Evolutionary conservation across 768 basidiomycete species (phyloP), one percentile per base, ranked within the genome.

Genomic region (Suillus decipiens): DNA sequence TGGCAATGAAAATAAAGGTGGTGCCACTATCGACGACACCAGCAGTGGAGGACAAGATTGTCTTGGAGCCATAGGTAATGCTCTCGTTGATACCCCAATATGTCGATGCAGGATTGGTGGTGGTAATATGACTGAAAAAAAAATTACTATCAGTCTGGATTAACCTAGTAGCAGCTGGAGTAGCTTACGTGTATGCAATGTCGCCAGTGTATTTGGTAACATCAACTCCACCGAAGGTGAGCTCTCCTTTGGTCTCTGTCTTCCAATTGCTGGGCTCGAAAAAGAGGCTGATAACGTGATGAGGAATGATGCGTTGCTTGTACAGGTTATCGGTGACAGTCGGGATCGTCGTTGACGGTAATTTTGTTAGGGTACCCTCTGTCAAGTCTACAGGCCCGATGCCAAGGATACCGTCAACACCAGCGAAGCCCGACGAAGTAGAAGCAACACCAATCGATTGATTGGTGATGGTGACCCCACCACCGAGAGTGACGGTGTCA

Each of bases 371-470:
- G 43, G 71, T 72, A 71, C 79, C 82, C 55, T 72, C 8, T 0
- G 89, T 89, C 54, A 90, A 78, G 59, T 74, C 80, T 15, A 76
- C 73, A 24, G 89, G 89, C 31, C 89, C 89, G 62, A 90, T 81
- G 19, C 88, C 88, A 28, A 89, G 68, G 65, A 90, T 88, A 7
- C 88, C 89, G 68, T 89, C 89, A 31, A 84, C 77, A 47, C 80
- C 83, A 0, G 61, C 24, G 68, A 84, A 82, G 34, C 76, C 88
- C 2, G 28, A 28, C 28, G 2, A 77, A 0, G 22, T 68, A 4
- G 76, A 72, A n/a, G 89, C 87, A 55, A 85, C 87, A 67, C 89
- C 89, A 57, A 90, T 88, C 15, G 86, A 88, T 68, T 90, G 89
- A 5, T 71, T 60, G 15, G 74, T 61, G 59, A 90, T 82, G 54